Evolutionary conservation across 164 flowering plant genomes (phyloP).

Genomic region (Hamamelis virginiana): DNA sequence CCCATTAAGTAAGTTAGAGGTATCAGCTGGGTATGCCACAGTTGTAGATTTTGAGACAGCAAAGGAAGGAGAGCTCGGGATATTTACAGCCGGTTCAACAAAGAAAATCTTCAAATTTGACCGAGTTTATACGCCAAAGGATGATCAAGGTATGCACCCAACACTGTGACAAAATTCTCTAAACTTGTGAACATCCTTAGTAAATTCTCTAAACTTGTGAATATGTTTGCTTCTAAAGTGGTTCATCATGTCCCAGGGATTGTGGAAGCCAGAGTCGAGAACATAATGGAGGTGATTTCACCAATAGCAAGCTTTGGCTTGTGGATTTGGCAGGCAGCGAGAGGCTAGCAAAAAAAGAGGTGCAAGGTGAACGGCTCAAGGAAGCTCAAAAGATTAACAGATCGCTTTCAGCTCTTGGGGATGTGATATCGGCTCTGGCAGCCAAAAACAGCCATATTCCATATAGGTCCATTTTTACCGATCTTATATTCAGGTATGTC

Average conservation of each 20-base stretch:
- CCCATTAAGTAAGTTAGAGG: slow-evolving; percentile 66
- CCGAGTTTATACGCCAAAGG: slow-evolving; percentile 71
- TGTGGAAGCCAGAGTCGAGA: slow-evolving; percentile 34
- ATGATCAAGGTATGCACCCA: slow-evolving; percentile 71
- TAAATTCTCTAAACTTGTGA: background rate
- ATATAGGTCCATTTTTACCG: too few species aligned
- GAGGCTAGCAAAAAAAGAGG: slow-evolving; percentile 83
- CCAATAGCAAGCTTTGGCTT: slow-evolving; percentile 59
- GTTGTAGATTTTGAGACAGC: too few species aligned
- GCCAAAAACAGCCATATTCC: too few species aligned
- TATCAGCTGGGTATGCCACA: slow-evolving; percentile 44
- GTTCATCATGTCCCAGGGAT: too few species aligned
- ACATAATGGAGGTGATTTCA: slow-evolving; percentile 38
- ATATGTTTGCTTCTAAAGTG: slow-evolving; percentile 30
- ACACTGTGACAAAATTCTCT: background rate
- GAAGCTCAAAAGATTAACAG: too few species aligned
- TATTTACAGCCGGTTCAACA: slow-evolving; percentile 42
- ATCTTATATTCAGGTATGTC: too few species aligned
- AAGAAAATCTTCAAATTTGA: slow-evolving; percentile 82
- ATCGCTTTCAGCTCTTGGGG: too few species aligned
- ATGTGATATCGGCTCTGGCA: too few species aligned
- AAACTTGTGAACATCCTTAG: background rate
- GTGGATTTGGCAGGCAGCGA: slow-evolving; percentile 96
- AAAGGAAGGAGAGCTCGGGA: slow-evolving; percentile 73
- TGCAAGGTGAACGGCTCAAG: slow-evolving; percentile 79